Evolutionary conservation across 2,329 filamentous ascomycete genomes (phyloP).

Genomic region (Sclerotinia nivalis): DNA sequence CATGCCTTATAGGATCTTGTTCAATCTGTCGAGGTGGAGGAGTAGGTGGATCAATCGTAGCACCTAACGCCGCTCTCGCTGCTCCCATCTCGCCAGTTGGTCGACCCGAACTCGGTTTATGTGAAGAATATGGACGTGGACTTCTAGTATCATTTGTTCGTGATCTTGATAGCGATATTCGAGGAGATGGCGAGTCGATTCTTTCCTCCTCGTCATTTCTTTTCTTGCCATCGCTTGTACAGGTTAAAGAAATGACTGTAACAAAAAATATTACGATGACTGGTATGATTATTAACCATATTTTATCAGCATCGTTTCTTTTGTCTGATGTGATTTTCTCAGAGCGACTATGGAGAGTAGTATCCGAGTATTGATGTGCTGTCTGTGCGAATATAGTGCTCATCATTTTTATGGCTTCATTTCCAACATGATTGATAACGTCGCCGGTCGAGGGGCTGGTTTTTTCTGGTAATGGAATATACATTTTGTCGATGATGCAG

Average conservation of each 20-base stretch:
- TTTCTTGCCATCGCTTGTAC: not conserved
- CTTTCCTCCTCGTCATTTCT: too few relatives aligned
- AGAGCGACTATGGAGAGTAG: not conserved
- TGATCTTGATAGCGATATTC: not conserved
- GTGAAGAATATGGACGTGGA: not conserved
- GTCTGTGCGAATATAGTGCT: not conserved
- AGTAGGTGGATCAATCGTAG: not conserved
- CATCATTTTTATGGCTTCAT: not conserved
- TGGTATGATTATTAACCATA: not conserved
- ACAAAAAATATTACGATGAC: not conserved
- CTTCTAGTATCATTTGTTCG: not conserved
- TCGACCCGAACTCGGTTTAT: not conserved
- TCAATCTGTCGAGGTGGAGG: not conserved
- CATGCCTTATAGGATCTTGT: not conserved
- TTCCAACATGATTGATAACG: not conserved
- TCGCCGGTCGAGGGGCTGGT: too few relatives aligned
- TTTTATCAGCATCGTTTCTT: not conserved
- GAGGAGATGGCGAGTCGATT: not conserved
- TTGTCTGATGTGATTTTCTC: not conserved
- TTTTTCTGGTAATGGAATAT: not conserved
- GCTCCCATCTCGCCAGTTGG: slow-evolving; percentile 10
- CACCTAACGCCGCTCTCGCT: slow-evolving; percentile 6
- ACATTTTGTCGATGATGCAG: not conserved
- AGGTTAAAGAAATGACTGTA: not conserved
- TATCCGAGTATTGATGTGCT: not conserved